Evolutionary conservation across 805 yeast species (phyloP).

Genomic region (Jamesozyma lodderae): DNA sequence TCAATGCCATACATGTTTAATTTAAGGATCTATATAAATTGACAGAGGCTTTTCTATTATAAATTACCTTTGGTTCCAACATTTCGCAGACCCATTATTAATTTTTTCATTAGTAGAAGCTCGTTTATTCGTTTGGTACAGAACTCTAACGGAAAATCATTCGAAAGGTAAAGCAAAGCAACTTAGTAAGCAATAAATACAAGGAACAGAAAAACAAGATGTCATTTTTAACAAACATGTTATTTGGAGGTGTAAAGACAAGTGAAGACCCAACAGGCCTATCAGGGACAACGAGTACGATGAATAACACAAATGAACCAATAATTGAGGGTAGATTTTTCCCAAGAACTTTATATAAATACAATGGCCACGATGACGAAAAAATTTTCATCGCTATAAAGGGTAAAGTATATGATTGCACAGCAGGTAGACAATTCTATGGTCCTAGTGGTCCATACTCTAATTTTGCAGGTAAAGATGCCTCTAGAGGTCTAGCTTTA

Average conservation of each 20-base stretch:
- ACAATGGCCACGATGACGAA: slow-evolving; percentile 72
- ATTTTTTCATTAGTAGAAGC: no score
- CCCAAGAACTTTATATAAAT: slow-evolving; percentile 63
- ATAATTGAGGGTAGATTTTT: slow-evolving; percentile 48
- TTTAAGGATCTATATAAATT: no score
- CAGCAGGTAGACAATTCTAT: slow-evolving; percentile 71
- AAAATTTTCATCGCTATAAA: slow-evolving; percentile 79
- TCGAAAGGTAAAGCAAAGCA: no score
- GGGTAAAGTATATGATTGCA: slow-evolving; percentile 79
- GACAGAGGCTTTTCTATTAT: no score
- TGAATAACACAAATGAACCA: slow-evolving; percentile 26
- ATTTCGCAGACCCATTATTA: no score
- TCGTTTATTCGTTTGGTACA: no score
- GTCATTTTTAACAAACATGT: slow-evolving; percentile 29
- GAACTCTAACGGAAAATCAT: no score
- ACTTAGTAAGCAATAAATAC: no score
- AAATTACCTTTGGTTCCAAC: no score
- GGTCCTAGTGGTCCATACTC: slow-evolving; percentile 96
- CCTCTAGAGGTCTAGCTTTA: slow-evolving; percentile 82
- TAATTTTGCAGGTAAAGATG: slow-evolving; percentile 93
- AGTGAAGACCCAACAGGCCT: slow-evolving; percentile 31
- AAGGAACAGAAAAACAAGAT: slow-evolving; percentile 8
- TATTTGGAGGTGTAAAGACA: slow-evolving; percentile 28
- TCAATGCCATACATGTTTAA: no score
- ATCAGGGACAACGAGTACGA: slow-evolving; percentile 8